Percentiles rank a stretch among this genome's conserved stretches.
These are phyloP conservation scores for Hirschfeldia incana DNA, from an alignment of 345 rosid species.

Conservation along the genomic window DNA sequence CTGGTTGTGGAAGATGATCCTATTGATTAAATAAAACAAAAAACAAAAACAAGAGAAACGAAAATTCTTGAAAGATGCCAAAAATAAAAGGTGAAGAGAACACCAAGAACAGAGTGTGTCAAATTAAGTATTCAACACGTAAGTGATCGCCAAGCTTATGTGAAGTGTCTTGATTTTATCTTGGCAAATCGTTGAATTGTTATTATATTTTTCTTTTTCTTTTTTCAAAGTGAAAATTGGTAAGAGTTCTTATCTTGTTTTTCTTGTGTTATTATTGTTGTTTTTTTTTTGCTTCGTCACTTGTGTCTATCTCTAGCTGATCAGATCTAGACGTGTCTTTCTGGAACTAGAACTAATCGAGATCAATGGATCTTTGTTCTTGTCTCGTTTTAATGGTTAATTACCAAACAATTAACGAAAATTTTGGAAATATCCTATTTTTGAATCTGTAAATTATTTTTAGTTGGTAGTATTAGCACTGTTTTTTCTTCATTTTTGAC, in stretches of 20 bases:
- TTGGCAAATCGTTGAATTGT: slow-evolving; percentile 3
- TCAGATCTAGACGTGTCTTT: slow-evolving; percentile 27
- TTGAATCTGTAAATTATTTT: neutral
- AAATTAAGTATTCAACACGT: slow-evolving; percentile 25
- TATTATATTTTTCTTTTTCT: neutral
- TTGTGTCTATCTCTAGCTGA: slow-evolving; percentile 28
- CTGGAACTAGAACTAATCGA: neutral
- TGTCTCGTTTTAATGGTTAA: slow-evolving; percentile 6
- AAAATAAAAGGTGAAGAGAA: slow-evolving; percentile 12
- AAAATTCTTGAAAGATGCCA: neutral
- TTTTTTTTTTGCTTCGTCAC: slow-evolving; percentile 27
- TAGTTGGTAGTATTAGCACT: neutral
- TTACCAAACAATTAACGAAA: neutral
- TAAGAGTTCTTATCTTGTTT: slow-evolving; percentile 26
- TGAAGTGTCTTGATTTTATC: slow-evolving; percentile 16
- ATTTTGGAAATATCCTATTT: slow-evolving; percentile 1
- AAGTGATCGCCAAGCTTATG: slow-evolving; percentile 26
- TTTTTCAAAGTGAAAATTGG: slow-evolving; percentile 10
- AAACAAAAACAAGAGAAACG: neutral
- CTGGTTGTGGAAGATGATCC: slow-evolving; percentile 6
- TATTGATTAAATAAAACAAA: neutral
- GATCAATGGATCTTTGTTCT: neutral
- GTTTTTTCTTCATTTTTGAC: neutral
- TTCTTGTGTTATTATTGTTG: neutral
- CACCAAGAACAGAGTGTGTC: slow-evolving; percentile 20